Evolutionary conservation across 163 green algal species (phyloP).

Genomic region (Scenedesmus sp.): DNA sequence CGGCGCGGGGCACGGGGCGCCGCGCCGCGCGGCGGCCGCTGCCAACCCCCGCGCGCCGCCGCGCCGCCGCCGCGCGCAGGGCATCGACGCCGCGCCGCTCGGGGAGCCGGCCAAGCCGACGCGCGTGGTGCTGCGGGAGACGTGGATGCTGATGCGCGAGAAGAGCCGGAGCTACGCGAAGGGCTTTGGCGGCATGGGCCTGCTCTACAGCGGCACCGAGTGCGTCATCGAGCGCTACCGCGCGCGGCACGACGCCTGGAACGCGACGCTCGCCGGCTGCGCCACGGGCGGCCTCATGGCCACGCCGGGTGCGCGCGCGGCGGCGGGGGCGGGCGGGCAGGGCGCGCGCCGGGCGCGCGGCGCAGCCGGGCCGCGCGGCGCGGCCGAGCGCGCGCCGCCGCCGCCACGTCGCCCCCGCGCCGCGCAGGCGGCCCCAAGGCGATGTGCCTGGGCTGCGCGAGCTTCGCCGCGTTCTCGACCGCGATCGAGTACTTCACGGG

Average conservation of each 20-base stretch:
- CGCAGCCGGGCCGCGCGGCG: background rate
- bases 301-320: slow-evolving; percentile 8
- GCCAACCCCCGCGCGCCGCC: background rate
- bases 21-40: background rate
- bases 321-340: background rate
- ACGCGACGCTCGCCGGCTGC: slow-evolving; percentile 91
- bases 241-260: slow-evolving; percentile 93
- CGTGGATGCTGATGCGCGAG: slow-evolving; percentile 57
- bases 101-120: slow-evolving; percentile 54
- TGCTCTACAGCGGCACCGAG: slow-evolving; percentile 93
- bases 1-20: background rate
- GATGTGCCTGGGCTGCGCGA: slow-evolving; percentile 90
- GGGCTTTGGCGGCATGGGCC: slow-evolving; percentile 93
- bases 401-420: background rate
- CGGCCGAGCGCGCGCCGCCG: too few relatives aligned
- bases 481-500: slow-evolving; percentile 90
- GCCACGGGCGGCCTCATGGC: slow-evolving; percentile 90
- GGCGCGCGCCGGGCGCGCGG: too few relatives aligned
- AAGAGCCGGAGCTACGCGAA: slow-evolving; percentile 88
- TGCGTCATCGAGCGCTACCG: slow-evolving; percentile 95
- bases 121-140: slow-evolving; percentile 60
- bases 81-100: slow-evolving; percentile 46
- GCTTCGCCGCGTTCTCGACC: slow-evolving; percentile 90
- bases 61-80: slow-evolving; percentile 17
- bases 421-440: slow-evolving; percentile 77